phyloP scores from a whole-genome alignment of 495 filamentous ascomycete genomes.

The Penicillium salamii region DNA sequence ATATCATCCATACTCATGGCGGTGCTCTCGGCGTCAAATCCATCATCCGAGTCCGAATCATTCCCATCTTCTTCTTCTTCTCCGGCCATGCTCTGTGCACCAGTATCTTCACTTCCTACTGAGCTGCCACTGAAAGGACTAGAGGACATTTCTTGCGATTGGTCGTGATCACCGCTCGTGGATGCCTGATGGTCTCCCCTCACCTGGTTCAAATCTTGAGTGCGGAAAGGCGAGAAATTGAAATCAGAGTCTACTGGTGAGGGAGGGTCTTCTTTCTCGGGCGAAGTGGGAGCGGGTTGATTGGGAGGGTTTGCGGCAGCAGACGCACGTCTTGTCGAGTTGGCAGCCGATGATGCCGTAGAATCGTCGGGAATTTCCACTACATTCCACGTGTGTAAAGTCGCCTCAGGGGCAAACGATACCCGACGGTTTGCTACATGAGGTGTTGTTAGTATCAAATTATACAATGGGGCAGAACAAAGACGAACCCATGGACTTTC shows the following conservation, averaged over 20 bases:
- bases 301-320: constrained; percentile 50
- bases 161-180: constrained; percentile 15
- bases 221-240: constrained; percentile 64
- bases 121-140: constrained; percentile 75
- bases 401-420: constrained; percentile 96
- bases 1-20: constrained; percentile 73
- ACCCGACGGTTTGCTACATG: constrained; percentile 78
- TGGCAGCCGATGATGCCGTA: constrained; percentile 77
- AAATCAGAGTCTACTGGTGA: constrained; percentile 61
- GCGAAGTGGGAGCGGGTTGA: constrained; percentile 29
- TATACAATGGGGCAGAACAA: background rate
- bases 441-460: constrained; percentile 2
- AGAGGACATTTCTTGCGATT: constrained; percentile 67
- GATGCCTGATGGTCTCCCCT: constrained; percentile 15
- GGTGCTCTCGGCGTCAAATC: constrained; percentile 69
- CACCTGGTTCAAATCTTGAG: constrained; percentile 62
- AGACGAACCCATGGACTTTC: constrained; percentile 73
- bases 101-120: constrained; percentile 57
- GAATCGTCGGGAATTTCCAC: constrained; percentile 85
- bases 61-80: constrained; percentile 55
- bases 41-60: constrained; percentile 46
- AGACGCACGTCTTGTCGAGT: constrained; percentile 68
- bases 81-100: constrained; percentile 39
- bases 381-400: constrained; percentile 96
- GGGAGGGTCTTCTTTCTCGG: constrained; percentile 62